phyloP scores from a whole-genome alignment of 1,139 yeast genomes.

The Blastobotrys aristatus region DNA sequence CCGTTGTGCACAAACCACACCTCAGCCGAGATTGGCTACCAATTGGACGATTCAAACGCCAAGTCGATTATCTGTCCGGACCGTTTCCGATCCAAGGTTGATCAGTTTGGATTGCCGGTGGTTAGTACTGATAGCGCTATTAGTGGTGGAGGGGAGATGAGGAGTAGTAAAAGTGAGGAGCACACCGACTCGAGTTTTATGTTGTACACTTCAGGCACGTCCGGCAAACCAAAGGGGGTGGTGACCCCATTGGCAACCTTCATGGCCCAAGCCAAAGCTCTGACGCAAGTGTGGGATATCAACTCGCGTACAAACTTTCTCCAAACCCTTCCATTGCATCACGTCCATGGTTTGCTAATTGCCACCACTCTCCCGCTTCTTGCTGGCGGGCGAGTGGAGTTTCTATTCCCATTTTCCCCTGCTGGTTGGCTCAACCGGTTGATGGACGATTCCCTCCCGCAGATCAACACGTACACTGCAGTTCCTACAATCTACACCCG shows the following conservation, averaged over 20 bases:
- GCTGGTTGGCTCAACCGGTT: slow-evolving; percentile 27
- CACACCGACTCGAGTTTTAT: slow-evolving; percentile 29
- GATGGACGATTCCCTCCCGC: slow-evolving; percentile 24
- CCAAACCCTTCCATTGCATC: slow-evolving; percentile 37
- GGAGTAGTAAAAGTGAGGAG: neutral
- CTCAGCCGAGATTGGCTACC: slow-evolving; percentile 32
- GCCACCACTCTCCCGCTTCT: slow-evolving; percentile 34
- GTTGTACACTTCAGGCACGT: slow-evolving; percentile 38
- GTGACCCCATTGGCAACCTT: slow-evolving; percentile 35
- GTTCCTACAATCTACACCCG: slow-evolving; percentile 38
- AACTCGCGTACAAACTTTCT: slow-evolving; percentile 29
- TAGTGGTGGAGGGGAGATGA: neutral
- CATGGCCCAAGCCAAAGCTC: slow-evolving; percentile 34
- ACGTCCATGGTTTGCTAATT: slow-evolving; percentile 37
- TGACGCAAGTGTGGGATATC: slow-evolving; percentile 35
- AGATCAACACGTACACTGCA: slow-evolving; percentile 36
- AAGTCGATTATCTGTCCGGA: slow-evolving; percentile 29
- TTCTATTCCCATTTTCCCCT: slow-evolving; percentile 34
- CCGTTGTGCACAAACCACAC: slow-evolving; percentile 37
- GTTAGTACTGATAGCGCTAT: neutral
- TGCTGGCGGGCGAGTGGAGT: slow-evolving; percentile 36
- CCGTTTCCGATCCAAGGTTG: slow-evolving; percentile 29
- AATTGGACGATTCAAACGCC: slow-evolving; percentile 31
- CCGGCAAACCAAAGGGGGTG: slow-evolving; percentile 38
- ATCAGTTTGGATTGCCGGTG: slow-evolving; percentile 19